Evolutionary conservation across 1,284 basidiomycete species (phyloP).

Genomic region (Cutaneotrichosporon curvatum): DNA sequence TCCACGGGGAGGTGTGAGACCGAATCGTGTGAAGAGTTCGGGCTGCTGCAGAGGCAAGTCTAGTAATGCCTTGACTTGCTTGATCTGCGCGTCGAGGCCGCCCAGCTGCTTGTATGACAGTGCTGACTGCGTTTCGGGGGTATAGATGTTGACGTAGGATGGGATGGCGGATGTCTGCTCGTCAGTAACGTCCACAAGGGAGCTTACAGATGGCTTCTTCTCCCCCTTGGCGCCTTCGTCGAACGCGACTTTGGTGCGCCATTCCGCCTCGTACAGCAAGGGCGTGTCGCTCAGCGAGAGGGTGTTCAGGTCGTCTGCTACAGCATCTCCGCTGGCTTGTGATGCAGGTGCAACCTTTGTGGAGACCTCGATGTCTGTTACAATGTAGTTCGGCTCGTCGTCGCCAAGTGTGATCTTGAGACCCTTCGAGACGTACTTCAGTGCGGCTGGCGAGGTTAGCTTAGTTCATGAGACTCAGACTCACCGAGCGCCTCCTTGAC

Average conservation of each 20-base stretch:
- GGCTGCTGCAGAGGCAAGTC: conserved; percentile 88
- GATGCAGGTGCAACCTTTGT: conserved; percentile 39
- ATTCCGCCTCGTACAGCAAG: conserved; percentile 40
- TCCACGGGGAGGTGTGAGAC: conserved; percentile 81
- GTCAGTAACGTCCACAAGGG: not conserved
- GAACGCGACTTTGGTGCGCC: conserved; percentile 31
- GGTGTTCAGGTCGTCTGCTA: conserved; percentile 6
- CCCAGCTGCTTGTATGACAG: conserved; percentile 64
- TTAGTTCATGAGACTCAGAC: conserved; percentile 3
- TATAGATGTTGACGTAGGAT: conserved; percentile 44
- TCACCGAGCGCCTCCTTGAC: conserved; percentile 46
- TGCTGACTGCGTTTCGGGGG: conserved; percentile 26
- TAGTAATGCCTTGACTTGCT: conserved; percentile 83
- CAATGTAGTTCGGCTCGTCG: conserved; percentile 53
- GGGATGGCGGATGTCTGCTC: conserved; percentile 20
- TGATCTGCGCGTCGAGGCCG: conserved; percentile 80
- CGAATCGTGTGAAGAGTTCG: conserved; percentile 81
- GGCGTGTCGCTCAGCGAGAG: conserved; percentile 52
- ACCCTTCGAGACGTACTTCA: conserved; percentile 60
- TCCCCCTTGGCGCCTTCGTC: conserved; percentile 6
- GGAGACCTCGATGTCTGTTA: conserved; percentile 53
- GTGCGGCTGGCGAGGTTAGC: conserved; percentile 54
- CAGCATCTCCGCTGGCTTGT: not conserved
- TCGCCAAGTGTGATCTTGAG: conserved; percentile 61
- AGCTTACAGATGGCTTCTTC: conserved; percentile 1